Percentiles rank a stretch among this genome's conserved stretches.
Evolutionary conservation across 2,329 filamentous ascomycete genomes (phyloP).

Genomic region (Escovopsis sp.): DNA sequence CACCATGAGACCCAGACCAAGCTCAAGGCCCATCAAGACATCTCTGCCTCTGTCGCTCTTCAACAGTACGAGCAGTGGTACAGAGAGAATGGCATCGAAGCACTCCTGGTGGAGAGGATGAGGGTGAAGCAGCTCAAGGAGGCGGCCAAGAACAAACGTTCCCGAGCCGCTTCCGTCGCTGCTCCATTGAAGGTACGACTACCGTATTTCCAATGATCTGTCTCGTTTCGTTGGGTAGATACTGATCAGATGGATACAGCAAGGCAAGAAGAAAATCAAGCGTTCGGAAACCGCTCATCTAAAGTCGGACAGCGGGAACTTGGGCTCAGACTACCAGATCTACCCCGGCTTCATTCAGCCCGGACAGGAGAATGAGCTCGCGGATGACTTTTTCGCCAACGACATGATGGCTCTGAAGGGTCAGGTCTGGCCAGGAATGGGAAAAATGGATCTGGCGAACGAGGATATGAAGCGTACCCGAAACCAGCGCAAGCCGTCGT

Average conservation of each 20-base stretch:
- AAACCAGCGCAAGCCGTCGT: slow-evolving; percentile 65
- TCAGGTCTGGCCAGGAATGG: slow-evolving; percentile 63
- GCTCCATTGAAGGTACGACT: slow-evolving; percentile 11
- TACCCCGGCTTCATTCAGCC: slow-evolving; percentile 16
- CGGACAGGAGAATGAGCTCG: slow-evolving; percentile 15
- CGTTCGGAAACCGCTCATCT: slow-evolving; percentile 10
- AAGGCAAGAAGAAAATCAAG: slow-evolving; percentile 13
- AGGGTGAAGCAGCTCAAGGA: slow-evolving; percentile 59
- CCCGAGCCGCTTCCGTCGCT: slow-evolving; percentile 10
- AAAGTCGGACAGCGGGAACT: slow-evolving; percentile 17
- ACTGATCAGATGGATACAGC: neutral
- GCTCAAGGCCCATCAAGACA: slow-evolving; percentile 53
- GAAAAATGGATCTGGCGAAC: slow-evolving; percentile 66
- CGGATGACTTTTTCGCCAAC: slow-evolving; percentile 13
- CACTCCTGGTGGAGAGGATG: slow-evolving; percentile 64
- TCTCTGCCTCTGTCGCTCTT: slow-evolving; percentile 46
- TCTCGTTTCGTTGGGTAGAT: neutral
- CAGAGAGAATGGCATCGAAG: slow-evolving; percentile 51
- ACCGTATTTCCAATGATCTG: neutral
- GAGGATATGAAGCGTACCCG: slow-evolving; percentile 57
- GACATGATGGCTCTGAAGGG: slow-evolving; percentile 46
- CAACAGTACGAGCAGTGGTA: slow-evolving; percentile 70
- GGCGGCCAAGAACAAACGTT: slow-evolving; percentile 35
- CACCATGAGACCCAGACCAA: slow-evolving; percentile 71
- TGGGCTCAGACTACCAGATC: slow-evolving; percentile 12